Evolutionary conservation across 1,139 yeast species (phyloP).

Genomic region (Candida neerlandica): DNA sequence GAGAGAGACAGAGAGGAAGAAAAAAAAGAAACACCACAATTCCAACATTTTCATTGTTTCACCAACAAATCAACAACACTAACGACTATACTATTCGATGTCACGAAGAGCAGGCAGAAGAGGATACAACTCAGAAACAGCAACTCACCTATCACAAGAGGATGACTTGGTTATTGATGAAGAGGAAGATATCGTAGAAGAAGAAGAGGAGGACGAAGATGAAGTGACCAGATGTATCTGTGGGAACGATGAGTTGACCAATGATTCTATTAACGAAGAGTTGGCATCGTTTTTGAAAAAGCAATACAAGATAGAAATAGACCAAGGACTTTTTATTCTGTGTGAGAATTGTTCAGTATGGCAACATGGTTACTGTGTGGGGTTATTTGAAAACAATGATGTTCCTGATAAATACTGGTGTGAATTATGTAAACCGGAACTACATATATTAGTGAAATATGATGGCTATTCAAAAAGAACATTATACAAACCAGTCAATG

Average conservation of each 20-base stretch:
- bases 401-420: conserved; percentile 95
- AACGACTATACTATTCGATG: conserved; percentile 16
- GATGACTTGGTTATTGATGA: conserved; percentile 10
- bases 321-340: conserved; percentile 78
- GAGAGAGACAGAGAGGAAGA: too few relatives aligned
- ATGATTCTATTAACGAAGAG: conserved; percentile 34
- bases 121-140: conserved; percentile 7
- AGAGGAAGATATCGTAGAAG: conserved; percentile 25
- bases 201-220: conserved; percentile 50
- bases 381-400: conserved; percentile 67
- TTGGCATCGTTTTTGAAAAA: conserved; percentile 47
- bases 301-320: conserved; percentile 65
- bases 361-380: conserved; percentile 98
- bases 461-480: conserved; percentile 27
- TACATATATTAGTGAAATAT: conserved; percentile 57
- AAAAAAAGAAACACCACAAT: too few relatives aligned
- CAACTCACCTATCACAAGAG: conserved; percentile 4
- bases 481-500: conserved; percentile 52
- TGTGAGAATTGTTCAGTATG: conserved; percentile 93
- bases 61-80: too few relatives aligned
- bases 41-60: too few relatives aligned
- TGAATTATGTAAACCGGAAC: conserved; percentile 83
- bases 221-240: conserved; percentile 92
- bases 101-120: conserved; percentile 35
- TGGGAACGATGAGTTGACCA: conserved; percentile 68